Base-by-base conservation (phyloP, 2,329 filamentous ascomycete genomes). In the Talaromyces funiculosus region DNA sequence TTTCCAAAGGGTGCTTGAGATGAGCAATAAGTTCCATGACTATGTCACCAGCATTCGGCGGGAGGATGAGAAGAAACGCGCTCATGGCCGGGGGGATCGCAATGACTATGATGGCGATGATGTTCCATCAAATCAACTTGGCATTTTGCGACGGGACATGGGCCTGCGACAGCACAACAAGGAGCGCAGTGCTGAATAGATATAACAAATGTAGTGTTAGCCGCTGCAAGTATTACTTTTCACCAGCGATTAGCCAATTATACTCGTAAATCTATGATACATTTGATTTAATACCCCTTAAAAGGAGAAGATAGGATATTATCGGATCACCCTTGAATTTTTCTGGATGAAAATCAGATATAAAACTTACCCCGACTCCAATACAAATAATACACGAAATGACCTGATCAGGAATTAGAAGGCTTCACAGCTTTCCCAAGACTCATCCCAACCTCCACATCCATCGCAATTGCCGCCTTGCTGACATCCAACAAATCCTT, bases 381-480 rank as follows among this genome's bases (percentile, higher is more conserved):
- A 47, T 40, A n/a, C 54, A 35, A 57, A 57, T 33, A 12, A 43
- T 26, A 57, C 9, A 16, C 20, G 14, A 33, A 37, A 20, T 20
- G 12, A 20, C 8, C 35, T 6, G 16, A 6, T 49, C 45, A 31
- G 24, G 20, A 18, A 40, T 14, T 38, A 40, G 29, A 31, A 16
- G 18, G 22, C 4, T 37, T 45, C 7, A 45, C 29, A 20, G 55
- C 60, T 20, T 33, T 45, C n/a, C 71, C 73, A 18, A 75, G 58
- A 61, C 73, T 76, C 74, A 73, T 76, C 1, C 75, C 75, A 20
- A 76, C 70, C 61, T 76, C 70, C 3, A 77, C 75, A 62, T 74
- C 71, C 10, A 75, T 69, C 63, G 72, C 69, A 45, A 75, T 69
- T 57, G 68, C 64, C 53, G 70, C 60, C 29, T 68, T 65, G 53